Evolutionary conservation across 768 basidiomycete species (phyloP).

Genomic region (Lactarius indigo): DNA sequence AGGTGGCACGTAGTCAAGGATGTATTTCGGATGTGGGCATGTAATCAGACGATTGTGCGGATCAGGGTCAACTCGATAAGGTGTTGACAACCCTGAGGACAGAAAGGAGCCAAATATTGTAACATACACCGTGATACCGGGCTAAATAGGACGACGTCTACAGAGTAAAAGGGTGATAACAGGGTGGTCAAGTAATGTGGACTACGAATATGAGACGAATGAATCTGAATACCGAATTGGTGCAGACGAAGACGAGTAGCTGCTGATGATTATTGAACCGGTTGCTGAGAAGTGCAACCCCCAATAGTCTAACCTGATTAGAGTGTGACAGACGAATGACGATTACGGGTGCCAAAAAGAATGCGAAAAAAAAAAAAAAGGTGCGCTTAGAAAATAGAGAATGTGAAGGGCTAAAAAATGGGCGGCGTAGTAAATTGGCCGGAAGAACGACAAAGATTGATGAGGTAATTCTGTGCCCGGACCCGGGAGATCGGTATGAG

Average conservation of each 20-base stretch:
- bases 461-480: constrained; percentile 2
- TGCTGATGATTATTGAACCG: background rate
- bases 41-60: background rate
- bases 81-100: background rate
- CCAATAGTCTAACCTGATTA: background rate
- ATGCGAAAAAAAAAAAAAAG: background rate
- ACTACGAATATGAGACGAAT: background rate
- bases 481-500: background rate
- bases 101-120: background rate
- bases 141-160: background rate
- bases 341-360: background rate
- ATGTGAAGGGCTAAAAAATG: background rate
- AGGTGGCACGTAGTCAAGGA: background rate
- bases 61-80: background rate
- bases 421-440: background rate
- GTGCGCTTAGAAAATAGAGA: background rate
- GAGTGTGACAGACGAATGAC: constrained; percentile 1
- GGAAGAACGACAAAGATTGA: background rate
- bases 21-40: background rate
- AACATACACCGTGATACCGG: background rate
- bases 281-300: background rate
- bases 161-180: background rate
- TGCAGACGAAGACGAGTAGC: background rate
- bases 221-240: background rate
- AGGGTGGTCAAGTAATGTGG: background rate